Evolutionary conservation across 2,329 filamentous ascomycete species (phyloP).

Genomic region (Harringtonia lauricola): DNA sequence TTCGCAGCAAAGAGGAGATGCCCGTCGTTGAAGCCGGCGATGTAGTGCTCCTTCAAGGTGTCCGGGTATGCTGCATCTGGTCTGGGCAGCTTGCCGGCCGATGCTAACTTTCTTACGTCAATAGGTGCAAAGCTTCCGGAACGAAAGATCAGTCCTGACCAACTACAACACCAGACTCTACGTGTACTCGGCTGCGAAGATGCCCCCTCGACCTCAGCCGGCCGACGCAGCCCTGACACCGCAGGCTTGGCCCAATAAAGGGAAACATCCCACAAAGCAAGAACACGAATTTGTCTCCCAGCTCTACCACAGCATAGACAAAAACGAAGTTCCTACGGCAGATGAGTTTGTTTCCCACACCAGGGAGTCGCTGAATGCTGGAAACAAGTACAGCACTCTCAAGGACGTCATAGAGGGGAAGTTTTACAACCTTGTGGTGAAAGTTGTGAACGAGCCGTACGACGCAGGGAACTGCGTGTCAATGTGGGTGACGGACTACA

Average conservation of each 20-base stretch:
- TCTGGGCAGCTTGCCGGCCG: no score
- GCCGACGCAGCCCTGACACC: slow-evolving; percentile 22
- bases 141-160: slow-evolving; percentile 31
- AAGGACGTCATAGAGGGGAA: slow-evolving; percentile 43
- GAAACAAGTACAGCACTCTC: slow-evolving; percentile 52
- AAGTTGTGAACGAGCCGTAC: slow-evolving; percentile 49
- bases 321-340: slow-evolving; percentile 28
- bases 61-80: slow-evolving; percentile 32
- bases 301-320: slow-evolving; percentile 33
- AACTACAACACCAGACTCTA: slow-evolving; percentile 29
- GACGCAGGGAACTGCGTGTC: slow-evolving; percentile 35
- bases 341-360: slow-evolving; percentile 30
- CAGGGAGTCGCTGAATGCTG: slow-evolving; percentile 29
- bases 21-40: slow-evolving; percentile 42
- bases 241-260: slow-evolving; percentile 1
- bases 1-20: slow-evolving; percentile 39
- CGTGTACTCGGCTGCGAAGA: slow-evolving; percentile 28
- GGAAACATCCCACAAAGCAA: slow-evolving; percentile 13
- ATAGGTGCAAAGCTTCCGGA: slow-evolving; percentile 29
- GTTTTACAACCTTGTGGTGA: slow-evolving; percentile 61
- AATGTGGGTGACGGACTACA: slow-evolving; percentile 77
- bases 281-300: slow-evolving; percentile 35
- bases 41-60: slow-evolving; percentile 50
- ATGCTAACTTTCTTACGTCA: not conserved
- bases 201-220: slow-evolving; percentile 27